Percentiles rank a stretch among this genome's conserved stretches.
Evolutionary conservation across 257 asterid genomes (phyloP).

Genomic region (Rubia yunnanensis): DNA sequence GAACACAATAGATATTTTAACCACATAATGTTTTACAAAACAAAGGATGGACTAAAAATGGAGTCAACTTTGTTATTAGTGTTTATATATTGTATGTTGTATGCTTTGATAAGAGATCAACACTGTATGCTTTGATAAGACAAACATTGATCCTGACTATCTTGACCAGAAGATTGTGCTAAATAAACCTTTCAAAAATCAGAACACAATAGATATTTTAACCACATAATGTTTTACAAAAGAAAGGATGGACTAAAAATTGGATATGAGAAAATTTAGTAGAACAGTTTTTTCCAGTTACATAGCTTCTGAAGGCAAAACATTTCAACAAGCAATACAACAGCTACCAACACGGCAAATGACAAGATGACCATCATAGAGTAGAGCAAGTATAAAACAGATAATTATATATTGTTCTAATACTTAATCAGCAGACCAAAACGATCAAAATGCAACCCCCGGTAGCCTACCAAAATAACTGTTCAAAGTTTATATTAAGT

Average conservation of each 20-base stretch:
- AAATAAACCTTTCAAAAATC: not conserved
- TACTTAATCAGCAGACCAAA: not conserved
- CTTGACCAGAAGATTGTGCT: not conserved
- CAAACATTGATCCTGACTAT: not conserved
- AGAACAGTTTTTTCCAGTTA: too few species aligned
- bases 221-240: not conserved
- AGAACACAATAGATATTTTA: not conserved
- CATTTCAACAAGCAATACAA: not conserved
- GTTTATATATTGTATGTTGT: too few species aligned
- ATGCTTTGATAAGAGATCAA: not conserved
- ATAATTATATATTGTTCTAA: not conserved
- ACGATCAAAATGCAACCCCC: not conserved
- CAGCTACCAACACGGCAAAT: not conserved
- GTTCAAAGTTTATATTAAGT: not conserved
- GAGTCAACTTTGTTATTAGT: too few species aligned
- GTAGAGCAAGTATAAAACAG: not conserved
- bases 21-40: not conserved
- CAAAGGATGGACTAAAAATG: too few species aligned
- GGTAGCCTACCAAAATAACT: not conserved
- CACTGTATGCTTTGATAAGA: constrained; percentile 1
- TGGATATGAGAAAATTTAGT: too few species aligned
- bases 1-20: not conserved
- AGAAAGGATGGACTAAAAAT: too few species aligned
- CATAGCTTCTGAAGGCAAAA: not conserved
- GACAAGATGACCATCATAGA: not conserved